Evolutionary conservation across 441 rosid genomes (phyloP).

Genomic region (Mallotus japonicus): DNA sequence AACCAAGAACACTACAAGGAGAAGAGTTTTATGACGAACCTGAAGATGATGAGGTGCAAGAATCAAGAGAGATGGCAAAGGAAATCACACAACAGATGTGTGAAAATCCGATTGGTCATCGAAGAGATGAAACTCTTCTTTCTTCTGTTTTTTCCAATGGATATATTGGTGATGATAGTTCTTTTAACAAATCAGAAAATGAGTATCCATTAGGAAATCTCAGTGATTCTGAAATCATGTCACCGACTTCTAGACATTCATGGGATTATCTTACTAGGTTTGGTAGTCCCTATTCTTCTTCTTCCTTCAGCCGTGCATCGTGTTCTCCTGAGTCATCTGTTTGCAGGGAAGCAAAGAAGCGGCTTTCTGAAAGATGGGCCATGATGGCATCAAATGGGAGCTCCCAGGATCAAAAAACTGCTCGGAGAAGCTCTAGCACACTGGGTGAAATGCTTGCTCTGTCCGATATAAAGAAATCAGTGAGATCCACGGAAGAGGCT

Average conservation of each 20-base stretch:
- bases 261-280: conserved; percentile 78
- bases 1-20: conserved; percentile 40
- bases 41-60: conserved; percentile 47
- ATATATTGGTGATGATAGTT: conserved; percentile 75
- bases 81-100: conserved; percentile 50
- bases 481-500: conserved; percentile 36
- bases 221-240: conserved; percentile 77
- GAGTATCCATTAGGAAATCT: conserved; percentile 59
- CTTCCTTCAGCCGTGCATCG: conserved; percentile 72
- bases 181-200: conserved; percentile 67
- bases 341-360: conserved; percentile 89
- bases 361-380: conserved; percentile 97
- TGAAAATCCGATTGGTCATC: conserved; percentile 53
- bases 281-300: conserved; percentile 65
- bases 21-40: conserved; percentile 43
- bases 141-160: conserved; percentile 87
- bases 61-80: conserved; percentile 62
- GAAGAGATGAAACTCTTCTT: conserved; percentile 61
- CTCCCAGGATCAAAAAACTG: conserved; percentile 51
- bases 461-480: conserved; percentile 55
- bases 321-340: conserved; percentile 91
- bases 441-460: conserved; percentile 98
- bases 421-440: conserved; percentile 75
- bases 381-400: conserved; percentile 64
- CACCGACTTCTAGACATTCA: conserved; percentile 76